Evolutionary conservation across 1,284 basidiomycete species (phyloP), one percentile per base, ranked within the genome.

Genomic region (Marasmius fiardii): DNA sequence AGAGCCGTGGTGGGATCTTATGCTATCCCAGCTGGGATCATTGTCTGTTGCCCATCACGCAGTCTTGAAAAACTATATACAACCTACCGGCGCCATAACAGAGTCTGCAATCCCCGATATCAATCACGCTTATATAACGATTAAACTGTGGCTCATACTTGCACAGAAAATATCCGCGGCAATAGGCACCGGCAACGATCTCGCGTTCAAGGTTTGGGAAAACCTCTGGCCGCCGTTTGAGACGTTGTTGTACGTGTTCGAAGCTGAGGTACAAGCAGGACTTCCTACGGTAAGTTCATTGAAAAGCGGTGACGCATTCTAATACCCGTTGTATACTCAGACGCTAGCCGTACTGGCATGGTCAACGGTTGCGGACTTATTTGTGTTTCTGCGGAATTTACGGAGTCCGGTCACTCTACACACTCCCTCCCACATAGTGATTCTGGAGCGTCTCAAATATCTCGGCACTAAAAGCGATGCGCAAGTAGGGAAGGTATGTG

Each of bases 151-250:
- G 87, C 66, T 89, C 10, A 67, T 88, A 56, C 68, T 88, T 12
- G 78, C 78, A 2, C 74, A 75, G 35, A 77, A 71, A 53, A 67
- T 72, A 34, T 70, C 70, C n/a, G 56, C 58, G 45, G 58, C 51
- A 12, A 64, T 63, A 16, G 61, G 66, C 21, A 64, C 65, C 6
- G 73, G 73, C 18, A 75, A 77, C 45, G 59, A 63, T 4, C 65
- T 68, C 16, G 69, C 77, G 28, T 67, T 73, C 39, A 70, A 68
- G 52, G 74, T 88, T 10, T 90, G 88, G 88, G 87, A 87, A 62
- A 84, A 87, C 60, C 65, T 90, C 12, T 90, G 86, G 86, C 80
- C 85, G 1, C 77, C 83, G 0, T 88, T 87, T 56, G 82, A 85
- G 61, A 67, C 68, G 23, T 69, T 88, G 14, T 67, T 86, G 16